phyloP scores from a whole-genome alignment of 345 rosid genomes.

The Pseudoturritis turrita region DNA sequence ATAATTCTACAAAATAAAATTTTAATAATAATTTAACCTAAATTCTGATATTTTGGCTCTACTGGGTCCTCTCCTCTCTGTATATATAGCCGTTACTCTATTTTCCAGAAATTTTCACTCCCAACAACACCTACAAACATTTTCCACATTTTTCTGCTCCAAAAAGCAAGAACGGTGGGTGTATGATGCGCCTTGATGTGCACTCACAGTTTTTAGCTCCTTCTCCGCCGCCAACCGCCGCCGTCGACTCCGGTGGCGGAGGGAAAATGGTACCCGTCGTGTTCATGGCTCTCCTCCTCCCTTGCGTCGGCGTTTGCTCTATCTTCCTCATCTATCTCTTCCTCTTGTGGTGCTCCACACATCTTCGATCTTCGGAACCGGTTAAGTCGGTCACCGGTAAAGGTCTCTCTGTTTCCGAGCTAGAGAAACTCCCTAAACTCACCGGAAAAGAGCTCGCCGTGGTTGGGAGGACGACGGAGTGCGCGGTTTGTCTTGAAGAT shows the following conservation, averaged over 20 bases:
- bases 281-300: slow-evolving; percentile 63
- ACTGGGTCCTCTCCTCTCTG: not conserved
- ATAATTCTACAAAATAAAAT: too few species aligned
- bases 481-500: slow-evolving; percentile 82
- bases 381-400: slow-evolving; percentile 31
- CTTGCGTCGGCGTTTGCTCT: slow-evolving; percentile 61
- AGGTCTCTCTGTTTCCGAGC: slow-evolving; percentile 58
- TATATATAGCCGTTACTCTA: slow-evolving; percentile 23
- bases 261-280: slow-evolving; percentile 46
- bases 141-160: not conserved
- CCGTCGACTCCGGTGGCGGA: slow-evolving; percentile 8
- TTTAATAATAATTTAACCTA: not conserved
- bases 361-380: slow-evolving; percentile 7
- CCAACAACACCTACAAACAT: not conserved
- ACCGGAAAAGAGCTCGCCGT: slow-evolving; percentile 58
- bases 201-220: slow-evolving; percentile 9
- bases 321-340: slow-evolving; percentile 54
- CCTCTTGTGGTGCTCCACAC: slow-evolving; percentile 49
- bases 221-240: slow-evolving; percentile 10
- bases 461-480: slow-evolving; percentile 49
- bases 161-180: not conserved
- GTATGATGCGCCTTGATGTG: slow-evolving; percentile 27
- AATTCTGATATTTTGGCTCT: not conserved
- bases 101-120: slow-evolving; percentile 1
- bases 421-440: slow-evolving; percentile 56